Evolutionary conservation across 2,329 filamentous ascomycete species (phyloP).

Genomic region (Massarina eburnea): DNA sequence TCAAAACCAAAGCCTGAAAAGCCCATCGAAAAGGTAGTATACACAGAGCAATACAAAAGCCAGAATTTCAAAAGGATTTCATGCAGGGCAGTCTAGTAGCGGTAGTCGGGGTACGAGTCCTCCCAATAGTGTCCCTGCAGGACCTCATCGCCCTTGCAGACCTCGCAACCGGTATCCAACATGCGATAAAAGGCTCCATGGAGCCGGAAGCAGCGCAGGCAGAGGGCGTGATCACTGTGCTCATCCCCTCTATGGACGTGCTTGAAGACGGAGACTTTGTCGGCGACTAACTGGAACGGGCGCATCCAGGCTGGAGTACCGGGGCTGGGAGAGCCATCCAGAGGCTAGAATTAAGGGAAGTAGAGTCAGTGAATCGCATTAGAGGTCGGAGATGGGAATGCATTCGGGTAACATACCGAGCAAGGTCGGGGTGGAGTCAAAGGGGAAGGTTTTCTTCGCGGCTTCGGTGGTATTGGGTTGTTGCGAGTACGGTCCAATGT

Average conservation of each 20-base stretch:
- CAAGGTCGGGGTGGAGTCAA: slow-evolving; percentile 6
- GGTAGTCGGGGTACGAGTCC: neutral
- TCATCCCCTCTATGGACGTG: slow-evolving; percentile 25
- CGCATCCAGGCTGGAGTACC: slow-evolving; percentile 26
- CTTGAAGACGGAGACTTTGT: slow-evolving; percentile 27
- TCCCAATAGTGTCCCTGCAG: slow-evolving; percentile 37
- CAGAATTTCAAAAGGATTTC: no score
- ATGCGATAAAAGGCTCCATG: slow-evolving; percentile 28
- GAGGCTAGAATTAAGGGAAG: no score
- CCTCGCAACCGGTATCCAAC: slow-evolving; percentile 26
- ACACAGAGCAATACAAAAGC: no score
- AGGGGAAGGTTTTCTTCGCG: slow-evolving; percentile 3
- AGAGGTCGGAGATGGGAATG: no score
- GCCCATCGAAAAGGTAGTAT: no score
- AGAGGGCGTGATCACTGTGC: slow-evolving; percentile 22
- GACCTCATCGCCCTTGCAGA: slow-evolving; percentile 26
- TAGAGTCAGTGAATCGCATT: no score
- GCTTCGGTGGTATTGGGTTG: no score
- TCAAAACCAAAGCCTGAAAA: no score
- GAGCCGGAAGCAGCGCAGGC: slow-evolving; percentile 29
- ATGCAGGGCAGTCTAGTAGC: no score
- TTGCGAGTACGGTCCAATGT: neutral
- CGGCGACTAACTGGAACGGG: slow-evolving; percentile 32
- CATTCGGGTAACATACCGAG: no score
- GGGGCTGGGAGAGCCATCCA: slow-evolving; percentile 2